Evolutionary conservation across 1,284 basidiomycete species (phyloP).

Genomic region (Peniophora sp.): DNA sequence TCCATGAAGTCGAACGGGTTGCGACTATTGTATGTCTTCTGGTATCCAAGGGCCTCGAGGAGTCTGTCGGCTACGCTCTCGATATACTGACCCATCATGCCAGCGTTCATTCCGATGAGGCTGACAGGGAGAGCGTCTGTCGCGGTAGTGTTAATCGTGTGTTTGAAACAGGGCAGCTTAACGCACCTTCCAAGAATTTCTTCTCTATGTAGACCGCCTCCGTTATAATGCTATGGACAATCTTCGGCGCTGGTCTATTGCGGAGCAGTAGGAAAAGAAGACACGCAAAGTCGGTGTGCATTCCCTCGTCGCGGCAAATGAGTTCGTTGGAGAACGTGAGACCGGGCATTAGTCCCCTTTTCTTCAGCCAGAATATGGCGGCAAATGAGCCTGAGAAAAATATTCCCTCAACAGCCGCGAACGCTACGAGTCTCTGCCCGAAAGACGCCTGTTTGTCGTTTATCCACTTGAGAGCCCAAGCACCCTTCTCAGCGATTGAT

Average conservation of each 20-base stretch:
- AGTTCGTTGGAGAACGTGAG: conserved; percentile 71
- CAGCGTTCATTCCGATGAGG: conserved; percentile 49
- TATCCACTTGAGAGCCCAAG: conserved; percentile 73
- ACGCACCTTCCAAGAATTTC: conserved; percentile 50
- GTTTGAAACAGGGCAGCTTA: background rate
- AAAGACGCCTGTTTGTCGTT: conserved; percentile 56
- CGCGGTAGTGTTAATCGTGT: background rate
- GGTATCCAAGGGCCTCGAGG: conserved; percentile 60
- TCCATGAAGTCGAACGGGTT: conserved; percentile 71
- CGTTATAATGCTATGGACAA: conserved; percentile 54
- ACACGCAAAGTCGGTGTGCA: conserved; percentile 66
- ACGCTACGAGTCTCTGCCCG: conserved; percentile 67
- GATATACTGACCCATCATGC: conserved; percentile 65
- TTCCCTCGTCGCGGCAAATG: conserved; percentile 73
- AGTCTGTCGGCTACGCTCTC: conserved; percentile 73
- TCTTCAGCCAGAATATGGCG: conserved; percentile 77
- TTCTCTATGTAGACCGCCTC: conserved; percentile 67
- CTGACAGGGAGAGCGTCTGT: conserved; percentile 35
- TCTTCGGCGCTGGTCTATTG: conserved; percentile 54
- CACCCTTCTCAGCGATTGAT: conserved; percentile 59
- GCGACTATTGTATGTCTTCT: conserved; percentile 54
- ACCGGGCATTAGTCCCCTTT: conserved; percentile 73
- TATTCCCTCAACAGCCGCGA: conserved; percentile 74
- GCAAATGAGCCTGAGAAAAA: conserved; percentile 70
- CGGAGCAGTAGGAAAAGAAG: conserved; percentile 29